These are phyloP conservation scores for Cladosporium halotolerans DNA, from an alignment of 2,329 filamentous ascomycete species.

Conservation along the genomic window DNA sequence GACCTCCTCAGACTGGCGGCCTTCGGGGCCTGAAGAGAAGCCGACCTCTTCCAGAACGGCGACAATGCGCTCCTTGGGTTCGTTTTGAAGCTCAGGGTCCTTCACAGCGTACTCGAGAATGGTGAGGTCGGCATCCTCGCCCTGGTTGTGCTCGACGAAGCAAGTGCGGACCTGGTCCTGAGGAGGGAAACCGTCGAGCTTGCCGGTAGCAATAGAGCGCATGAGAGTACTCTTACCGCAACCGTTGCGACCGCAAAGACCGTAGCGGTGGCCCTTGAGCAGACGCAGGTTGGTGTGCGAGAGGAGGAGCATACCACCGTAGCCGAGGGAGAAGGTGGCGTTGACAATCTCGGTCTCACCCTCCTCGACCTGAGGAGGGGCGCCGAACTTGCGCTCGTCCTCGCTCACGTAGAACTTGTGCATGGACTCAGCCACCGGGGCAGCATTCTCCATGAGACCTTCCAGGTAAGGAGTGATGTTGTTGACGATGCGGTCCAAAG, in stretches of 20 bases:
- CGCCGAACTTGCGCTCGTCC: conserved; percentile 80
- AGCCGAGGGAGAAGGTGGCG: conserved; percentile 92
- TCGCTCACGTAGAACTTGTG: conserved; percentile 74
- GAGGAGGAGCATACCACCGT: conserved; percentile 93
- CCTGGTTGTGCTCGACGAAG: conserved; percentile 99
- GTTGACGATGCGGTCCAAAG: conserved; percentile 63
- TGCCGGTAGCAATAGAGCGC: conserved; percentile 90
- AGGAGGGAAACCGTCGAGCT: conserved; percentile 92
- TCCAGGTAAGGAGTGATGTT: conserved; percentile 71
- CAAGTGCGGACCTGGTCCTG: conserved; percentile 90
- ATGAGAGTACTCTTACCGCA: conserved; percentile 98
- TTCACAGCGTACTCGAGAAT: conserved; percentile 90
- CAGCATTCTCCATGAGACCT: conserved; percentile 59
- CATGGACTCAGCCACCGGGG: conserved; percentile 65
- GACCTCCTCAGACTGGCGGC: conserved; percentile 81
- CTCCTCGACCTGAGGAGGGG: conserved; percentile 78
- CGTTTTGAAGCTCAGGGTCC: conserved; percentile 75
- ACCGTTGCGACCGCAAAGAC: conserved; percentile 93
- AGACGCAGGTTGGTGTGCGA: conserved; percentile 93
- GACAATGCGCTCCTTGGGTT: conserved; percentile 74
- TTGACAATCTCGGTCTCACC: conserved; percentile 96
- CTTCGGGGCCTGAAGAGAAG: conserved; percentile 83
- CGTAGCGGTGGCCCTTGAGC: conserved; percentile 93
- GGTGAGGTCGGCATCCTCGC: conserved; percentile 91
- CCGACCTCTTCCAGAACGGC: conserved; percentile 84